Evolutionary conservation across 2,329 filamentous ascomycete genomes (phyloP).

Genomic region (Xylaria sp.): DNA sequence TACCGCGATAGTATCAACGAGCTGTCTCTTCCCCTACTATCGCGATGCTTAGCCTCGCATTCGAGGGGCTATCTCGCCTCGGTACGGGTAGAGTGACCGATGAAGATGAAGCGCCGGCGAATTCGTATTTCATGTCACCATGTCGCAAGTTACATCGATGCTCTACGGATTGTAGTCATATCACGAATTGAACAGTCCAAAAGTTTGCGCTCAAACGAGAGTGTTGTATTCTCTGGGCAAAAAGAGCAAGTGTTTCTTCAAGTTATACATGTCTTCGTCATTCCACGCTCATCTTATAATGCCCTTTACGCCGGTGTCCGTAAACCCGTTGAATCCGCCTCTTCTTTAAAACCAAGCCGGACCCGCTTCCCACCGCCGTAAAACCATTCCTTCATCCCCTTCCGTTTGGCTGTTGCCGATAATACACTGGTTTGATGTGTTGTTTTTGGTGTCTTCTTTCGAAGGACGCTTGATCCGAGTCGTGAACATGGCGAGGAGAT

Average conservation of each 20-base stretch:
- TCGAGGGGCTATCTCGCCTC: too few relatives aligned
- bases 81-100: too few relatives aligned
- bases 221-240: too few relatives aligned
- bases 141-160: too few relatives aligned
- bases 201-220: too few relatives aligned
- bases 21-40: too few relatives aligned
- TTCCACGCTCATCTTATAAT: neutral
- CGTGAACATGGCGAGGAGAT: slow-evolving; percentile 25
- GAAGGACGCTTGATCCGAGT: slow-evolving; percentile 27
- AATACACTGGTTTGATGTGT: slow-evolving; percentile 24
- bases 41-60: too few relatives aligned
- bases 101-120: too few relatives aligned
- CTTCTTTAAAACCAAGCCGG: slow-evolving; percentile 22
- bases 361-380: slow-evolving; percentile 21
- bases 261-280: neutral
- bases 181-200: too few relatives aligned
- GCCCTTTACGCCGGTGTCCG: slow-evolving; percentile 8
- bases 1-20: too few relatives aligned
- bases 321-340: slow-evolving; percentile 3
- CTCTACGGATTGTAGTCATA: too few relatives aligned
- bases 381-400: slow-evolving; percentile 18
- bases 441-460: slow-evolving; percentile 22
- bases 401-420: slow-evolving; percentile 21
- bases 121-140: too few relatives aligned
- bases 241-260: neutral